Percentiles rank a stretch among this genome's conserved stretches.
Conservation (phyloP, 805 yeast genomes). For the Groenewaldozyma salmanticensis region DNA sequence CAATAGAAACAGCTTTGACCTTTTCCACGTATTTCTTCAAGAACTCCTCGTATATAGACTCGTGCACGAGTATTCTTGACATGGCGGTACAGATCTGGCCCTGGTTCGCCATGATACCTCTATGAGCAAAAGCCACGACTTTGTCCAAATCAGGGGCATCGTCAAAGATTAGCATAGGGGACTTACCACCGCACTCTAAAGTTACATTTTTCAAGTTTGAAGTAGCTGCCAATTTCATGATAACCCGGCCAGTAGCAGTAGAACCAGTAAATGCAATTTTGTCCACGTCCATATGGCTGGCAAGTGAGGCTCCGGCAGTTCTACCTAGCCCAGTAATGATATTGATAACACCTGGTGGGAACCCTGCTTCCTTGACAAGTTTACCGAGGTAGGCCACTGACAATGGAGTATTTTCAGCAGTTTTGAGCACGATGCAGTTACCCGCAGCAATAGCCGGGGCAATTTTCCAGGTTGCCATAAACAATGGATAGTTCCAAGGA, state of each 20-base stretch:
- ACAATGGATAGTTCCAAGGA: constrained; percentile 65
- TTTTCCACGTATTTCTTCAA: constrained; percentile 42
- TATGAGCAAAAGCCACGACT: constrained; percentile 63
- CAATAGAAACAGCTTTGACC: constrained; percentile 34
- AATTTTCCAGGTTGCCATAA: constrained; percentile 72
- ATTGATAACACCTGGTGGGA: constrained; percentile 70
- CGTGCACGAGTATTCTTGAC: constrained; percentile 84
- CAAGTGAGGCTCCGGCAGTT: constrained; percentile 58
- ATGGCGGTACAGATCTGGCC: constrained; percentile 97
- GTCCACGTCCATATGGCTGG: constrained; percentile 55
- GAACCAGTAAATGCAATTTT: constrained; percentile 94
- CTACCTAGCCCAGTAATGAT: constrained; percentile 62
- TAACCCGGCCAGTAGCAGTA: constrained; percentile 73
- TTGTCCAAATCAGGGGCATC: constrained; percentile 56
- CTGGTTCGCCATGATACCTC: constrained; percentile 82
- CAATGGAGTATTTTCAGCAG: constrained; percentile 70
- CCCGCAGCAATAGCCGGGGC: constrained; percentile 81
- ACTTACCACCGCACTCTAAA: constrained; percentile 92
- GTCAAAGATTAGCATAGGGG: constrained; percentile 79
- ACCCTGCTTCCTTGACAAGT: constrained; percentile 53
- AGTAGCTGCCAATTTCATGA: constrained; percentile 68
- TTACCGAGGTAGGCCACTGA: constrained; percentile 53
- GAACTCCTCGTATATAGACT: constrained; percentile 67
- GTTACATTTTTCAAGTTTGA: constrained; percentile 74
- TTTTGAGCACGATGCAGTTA: constrained; percentile 59